Evolutionary conservation across 768 basidiomycete species (phyloP), one percentile per base, ranked within the genome.

Genomic region (Mycena alexandri): DNA sequence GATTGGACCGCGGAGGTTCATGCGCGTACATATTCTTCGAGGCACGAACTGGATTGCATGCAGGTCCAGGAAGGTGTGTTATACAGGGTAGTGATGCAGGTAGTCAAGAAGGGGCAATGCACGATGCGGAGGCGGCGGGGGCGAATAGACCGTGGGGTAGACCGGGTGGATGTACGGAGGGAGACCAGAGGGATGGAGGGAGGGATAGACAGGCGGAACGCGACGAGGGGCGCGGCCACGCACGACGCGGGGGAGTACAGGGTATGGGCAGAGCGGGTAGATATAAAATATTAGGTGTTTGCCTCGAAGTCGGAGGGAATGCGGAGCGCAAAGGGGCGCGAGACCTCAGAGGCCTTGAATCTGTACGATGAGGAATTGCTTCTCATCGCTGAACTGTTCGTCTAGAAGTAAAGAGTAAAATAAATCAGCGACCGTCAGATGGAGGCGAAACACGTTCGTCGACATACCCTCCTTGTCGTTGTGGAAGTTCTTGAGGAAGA

Each of bases 381-480:
- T 98, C 87, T 98, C 96, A 78, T 98, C 95, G 72, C 89, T 95
- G 80, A 97, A 98, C 82, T 98, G 96, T 76, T 98, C 97, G 79
- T 98, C 95, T 94, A 72, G 41, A 55, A 43, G 63, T 19, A 65
- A 33, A 44, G 22, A 63, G 44, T 12, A 17, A 33, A 13, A 41
- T 6, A 33, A 13, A 41, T 6, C 11, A 44, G 38, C 38, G 38
- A 14, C 29, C 38, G 38, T 38, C 5, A 38, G 11, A 38, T 38
- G 38, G 10, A 38, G 5, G 38, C 34, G 29, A 29, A 29, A 29
- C 29, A 29, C 29, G 29, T 29, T 38, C 38, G 38, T 46, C 38
- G 17, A 81, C 87, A 38, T 57, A 90, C 94, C 95, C 80, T 99
- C 97, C 79, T 98, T 97, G 79, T 99, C 98, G 75, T 98, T 98